Conservation (phyloP, 352 stramenopile species). For the Pythium utonaiense region DNA sequence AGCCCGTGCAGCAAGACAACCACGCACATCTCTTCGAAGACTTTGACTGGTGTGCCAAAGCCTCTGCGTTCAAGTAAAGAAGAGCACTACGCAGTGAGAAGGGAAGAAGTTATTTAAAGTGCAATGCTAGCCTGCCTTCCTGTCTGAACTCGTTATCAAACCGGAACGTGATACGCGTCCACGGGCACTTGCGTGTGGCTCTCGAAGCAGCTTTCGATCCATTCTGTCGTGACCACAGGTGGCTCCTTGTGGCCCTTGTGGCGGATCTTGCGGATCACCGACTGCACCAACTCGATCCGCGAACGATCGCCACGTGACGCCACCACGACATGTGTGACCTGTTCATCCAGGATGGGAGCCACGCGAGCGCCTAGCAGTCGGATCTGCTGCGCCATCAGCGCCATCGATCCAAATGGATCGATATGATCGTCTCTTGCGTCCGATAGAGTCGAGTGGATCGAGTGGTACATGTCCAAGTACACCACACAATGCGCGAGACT, state of each 20-base stretch:
- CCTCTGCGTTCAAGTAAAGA: conserved; percentile 35
- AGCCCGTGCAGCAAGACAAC: conserved; percentile 31
- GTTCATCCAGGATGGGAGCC: conserved; percentile 30
- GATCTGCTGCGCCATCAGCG: conserved; percentile 56
- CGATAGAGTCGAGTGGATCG: conserved; percentile 7
- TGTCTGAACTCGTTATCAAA: conserved; percentile 28
- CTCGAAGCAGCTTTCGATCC: conserved; percentile 50
- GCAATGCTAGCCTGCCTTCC: not conserved
- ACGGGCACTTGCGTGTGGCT: conserved; percentile 48
- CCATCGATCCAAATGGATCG: conserved; percentile 36
- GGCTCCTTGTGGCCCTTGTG: conserved; percentile 45
- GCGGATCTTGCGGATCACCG: conserved; percentile 45
- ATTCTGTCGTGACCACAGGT: conserved; percentile 50
- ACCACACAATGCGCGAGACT: conserved; percentile 74
- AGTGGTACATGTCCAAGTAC: conserved; percentile 46
- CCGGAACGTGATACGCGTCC: conserved; percentile 44
- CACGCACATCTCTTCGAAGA: conserved; percentile 51
- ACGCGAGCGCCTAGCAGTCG: conserved; percentile 53
- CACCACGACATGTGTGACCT: conserved; percentile 68
- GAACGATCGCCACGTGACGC: conserved; percentile 15
- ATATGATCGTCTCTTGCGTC: conserved; percentile 3
- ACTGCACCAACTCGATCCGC: conserved; percentile 38
- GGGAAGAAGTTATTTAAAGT: conserved; percentile 21
- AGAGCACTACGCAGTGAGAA: not conserved
- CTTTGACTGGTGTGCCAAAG: conserved; percentile 72